These are phyloP conservation scores for Kwoniella pini DNA, from an alignment of 768 basidiomycete species.

Conservation along the genomic window DNA sequence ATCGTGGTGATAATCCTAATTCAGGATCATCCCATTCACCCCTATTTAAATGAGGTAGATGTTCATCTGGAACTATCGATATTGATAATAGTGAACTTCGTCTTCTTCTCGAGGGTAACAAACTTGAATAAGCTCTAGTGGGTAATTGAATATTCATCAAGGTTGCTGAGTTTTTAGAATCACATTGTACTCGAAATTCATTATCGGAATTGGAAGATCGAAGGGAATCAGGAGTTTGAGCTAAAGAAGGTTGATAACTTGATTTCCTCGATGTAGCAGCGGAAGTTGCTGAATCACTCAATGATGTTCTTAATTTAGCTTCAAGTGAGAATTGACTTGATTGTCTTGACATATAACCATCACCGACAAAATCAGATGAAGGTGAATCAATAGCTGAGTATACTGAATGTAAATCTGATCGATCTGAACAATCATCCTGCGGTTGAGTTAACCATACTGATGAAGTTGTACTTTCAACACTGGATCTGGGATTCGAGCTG, in stretches of 20 bases:
- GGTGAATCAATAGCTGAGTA: not conserved
- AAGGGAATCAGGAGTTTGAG: not conserved
- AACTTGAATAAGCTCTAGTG: constrained; percentile 6
- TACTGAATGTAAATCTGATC: not conserved
- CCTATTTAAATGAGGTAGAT: constrained; percentile 11
- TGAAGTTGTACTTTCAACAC: constrained; percentile 11
- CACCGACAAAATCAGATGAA: not conserved
- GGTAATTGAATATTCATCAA: constrained; percentile 5
- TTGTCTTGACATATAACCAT: not conserved
- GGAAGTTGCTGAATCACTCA: not conserved
- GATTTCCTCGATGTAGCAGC: not conserved
- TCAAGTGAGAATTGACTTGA: constrained; percentile 18
- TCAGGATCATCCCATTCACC: constrained; percentile 16
- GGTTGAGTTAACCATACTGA: constrained; percentile 11
- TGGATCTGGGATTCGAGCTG: not conserved
- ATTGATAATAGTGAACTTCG: constrained; percentile 1
- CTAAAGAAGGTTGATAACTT: constrained; percentile 1
- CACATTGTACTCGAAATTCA: not conserved
- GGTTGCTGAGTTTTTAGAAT: not conserved
- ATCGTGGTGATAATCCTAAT: constrained; percentile 13
- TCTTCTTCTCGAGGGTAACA: constrained; percentile 8
- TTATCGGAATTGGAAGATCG: constrained; percentile 3
- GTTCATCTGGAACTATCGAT: not conserved
- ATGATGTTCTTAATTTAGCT: not conserved
- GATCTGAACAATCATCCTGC: not conserved